These are phyloP conservation scores for Teratosphaeria viscida DNA, from an alignment of 2,329 filamentous ascomycete genomes.

Conservation along the genomic window DNA sequence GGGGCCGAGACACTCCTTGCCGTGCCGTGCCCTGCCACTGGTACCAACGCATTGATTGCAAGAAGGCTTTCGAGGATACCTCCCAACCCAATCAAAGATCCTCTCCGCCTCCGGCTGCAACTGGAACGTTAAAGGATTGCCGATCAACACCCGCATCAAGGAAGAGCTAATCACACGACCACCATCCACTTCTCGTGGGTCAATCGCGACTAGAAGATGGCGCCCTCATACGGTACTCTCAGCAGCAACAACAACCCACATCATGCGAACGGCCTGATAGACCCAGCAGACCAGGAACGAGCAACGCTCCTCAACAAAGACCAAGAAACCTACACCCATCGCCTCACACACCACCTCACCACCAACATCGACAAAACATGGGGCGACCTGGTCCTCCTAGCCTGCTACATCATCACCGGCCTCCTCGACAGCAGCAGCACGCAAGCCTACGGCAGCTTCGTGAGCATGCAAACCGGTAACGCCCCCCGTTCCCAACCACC, in stretches of 20 bases:
- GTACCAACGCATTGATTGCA: too few species aligned
- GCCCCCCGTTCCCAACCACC: not conserved
- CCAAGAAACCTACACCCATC: not conserved
- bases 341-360: constrained; percentile 23
- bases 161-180: not conserved
- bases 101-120: too few species aligned
- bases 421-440: constrained; percentile 67
- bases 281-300: constrained; percentile 9
- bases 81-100: too few species aligned
- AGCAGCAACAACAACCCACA: not conserved
- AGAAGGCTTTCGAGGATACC: too few species aligned
- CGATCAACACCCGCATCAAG: not conserved
- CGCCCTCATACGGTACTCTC: constrained; percentile 9
- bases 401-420: constrained; percentile 68
- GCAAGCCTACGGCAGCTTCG: constrained; percentile 69
- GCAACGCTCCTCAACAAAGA: constrained; percentile 9
- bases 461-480: constrained; percentile 57
- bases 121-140: not conserved
- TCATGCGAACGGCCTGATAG: constrained; percentile 6
- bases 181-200: not conserved
- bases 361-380: constrained; percentile 49
- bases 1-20: too few species aligned
- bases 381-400: constrained; percentile 58
- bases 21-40: too few species aligned
- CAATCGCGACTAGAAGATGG: not conserved